These are phyloP conservation scores for Lepidium didymum DNA, from an alignment of 345 rosid species.

Conservation along the genomic window DNA sequence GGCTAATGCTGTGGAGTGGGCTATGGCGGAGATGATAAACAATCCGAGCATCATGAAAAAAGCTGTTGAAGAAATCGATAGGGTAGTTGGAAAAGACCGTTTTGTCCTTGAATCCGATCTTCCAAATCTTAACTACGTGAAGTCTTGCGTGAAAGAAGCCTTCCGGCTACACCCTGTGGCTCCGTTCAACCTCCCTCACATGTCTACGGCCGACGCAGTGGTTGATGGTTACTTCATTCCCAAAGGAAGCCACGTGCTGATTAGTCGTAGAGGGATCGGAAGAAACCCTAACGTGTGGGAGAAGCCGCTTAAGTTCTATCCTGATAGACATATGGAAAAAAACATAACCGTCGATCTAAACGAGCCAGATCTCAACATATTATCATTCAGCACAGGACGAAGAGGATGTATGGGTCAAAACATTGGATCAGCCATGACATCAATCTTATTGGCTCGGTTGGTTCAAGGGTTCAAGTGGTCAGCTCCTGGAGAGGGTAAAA, in stretches of 20 bases:
- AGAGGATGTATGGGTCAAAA: slow-evolving; percentile 39
- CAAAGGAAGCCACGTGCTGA: slow-evolving; percentile 41
- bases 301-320: slow-evolving; percentile 35
- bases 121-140: slow-evolving; percentile 35
- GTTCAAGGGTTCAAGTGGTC: slow-evolving; percentile 44
- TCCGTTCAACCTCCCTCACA: slow-evolving; percentile 45
- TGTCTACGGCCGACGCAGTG: slow-evolving; percentile 15
- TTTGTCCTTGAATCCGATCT: slow-evolving; percentile 47
- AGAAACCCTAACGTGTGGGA: slow-evolving; percentile 46
- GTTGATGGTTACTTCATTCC: slow-evolving; percentile 45
- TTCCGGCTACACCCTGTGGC: slow-evolving; percentile 49
- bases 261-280: slow-evolving; percentile 41
- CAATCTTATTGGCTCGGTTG: slow-evolving; percentile 48
- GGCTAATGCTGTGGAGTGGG: slow-evolving; percentile 51
- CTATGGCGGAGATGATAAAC: slow-evolving; percentile 49
- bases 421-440: slow-evolving; percentile 41
- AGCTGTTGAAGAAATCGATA: slow-evolving; percentile 40
- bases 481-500: background rate
- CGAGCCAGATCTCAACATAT: slow-evolving; percentile 29
- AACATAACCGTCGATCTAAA: slow-evolving; percentile 15
- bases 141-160: slow-evolving; percentile 45
- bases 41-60: slow-evolving; percentile 34
- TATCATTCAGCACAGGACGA: slow-evolving; percentile 43
- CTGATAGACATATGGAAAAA: slow-evolving; percentile 36
- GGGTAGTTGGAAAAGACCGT: slow-evolving; percentile 41